phyloP scores from a whole-genome alignment of 2,329 filamentous ascomycete genomes.

The Epichloe festucae region DNA sequence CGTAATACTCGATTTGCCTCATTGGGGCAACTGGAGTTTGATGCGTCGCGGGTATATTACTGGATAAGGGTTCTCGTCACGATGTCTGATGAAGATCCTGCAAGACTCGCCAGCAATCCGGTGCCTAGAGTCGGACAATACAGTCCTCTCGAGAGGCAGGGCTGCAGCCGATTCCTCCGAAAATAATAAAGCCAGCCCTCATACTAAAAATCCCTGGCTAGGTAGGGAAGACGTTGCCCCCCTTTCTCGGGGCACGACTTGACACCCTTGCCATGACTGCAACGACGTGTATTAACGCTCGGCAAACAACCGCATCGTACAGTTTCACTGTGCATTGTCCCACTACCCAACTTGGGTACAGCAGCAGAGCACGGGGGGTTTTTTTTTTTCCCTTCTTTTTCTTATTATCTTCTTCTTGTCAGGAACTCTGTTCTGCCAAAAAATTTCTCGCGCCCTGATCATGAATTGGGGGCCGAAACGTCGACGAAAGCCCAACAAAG shows the following conservation, averaged over 20 bases:
- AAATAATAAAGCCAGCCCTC: not conserved
- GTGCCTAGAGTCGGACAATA: not conserved
- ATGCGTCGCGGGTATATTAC: not conserved
- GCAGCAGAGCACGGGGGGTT: not conserved
- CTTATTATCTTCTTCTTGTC: not conserved
- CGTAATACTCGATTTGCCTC: not conserved
- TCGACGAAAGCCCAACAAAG: not conserved
- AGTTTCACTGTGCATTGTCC: not conserved
- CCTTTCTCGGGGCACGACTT: not conserved
- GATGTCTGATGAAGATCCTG: not conserved
- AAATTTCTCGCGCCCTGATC: not conserved
- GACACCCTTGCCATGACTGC: not conserved
- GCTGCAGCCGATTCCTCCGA: not conserved
- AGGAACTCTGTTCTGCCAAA: not conserved
- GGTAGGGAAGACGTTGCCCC: not conserved
- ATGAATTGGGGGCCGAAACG: not conserved
- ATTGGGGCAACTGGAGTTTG: not conserved
- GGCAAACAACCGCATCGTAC: slow-evolving; percentile 2
- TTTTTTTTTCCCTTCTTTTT: not conserved
- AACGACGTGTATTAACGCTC: not conserved
- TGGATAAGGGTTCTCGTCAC: not conserved
- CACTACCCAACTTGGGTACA: not conserved
- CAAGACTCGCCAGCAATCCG: not conserved
- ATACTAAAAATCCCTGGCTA: not conserved
- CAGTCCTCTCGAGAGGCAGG: not conserved